A percentile compares a stretch with the other conserved stretches of the same genome.
Conservation (phyloP, 2,329 filamentous ascomycete genomes). For the Diplodia intermedia region DNA sequence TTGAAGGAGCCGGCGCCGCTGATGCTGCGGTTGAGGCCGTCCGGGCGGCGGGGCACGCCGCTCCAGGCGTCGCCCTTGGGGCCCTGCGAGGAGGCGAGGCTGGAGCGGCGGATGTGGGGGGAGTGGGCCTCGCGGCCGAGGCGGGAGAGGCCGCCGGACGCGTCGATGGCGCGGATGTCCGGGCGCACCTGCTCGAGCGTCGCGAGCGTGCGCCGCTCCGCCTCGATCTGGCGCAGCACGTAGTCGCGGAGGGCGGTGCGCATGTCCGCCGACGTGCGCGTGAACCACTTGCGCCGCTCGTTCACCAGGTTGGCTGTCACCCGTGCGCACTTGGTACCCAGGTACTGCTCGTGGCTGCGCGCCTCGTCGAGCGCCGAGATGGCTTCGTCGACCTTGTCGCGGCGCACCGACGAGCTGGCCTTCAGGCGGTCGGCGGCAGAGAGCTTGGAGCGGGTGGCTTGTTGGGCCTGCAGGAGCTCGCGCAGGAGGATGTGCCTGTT, state of each 20-base stretch:
- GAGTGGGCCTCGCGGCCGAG: conserved; percentile 85
- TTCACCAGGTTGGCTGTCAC: conserved; percentile 88
- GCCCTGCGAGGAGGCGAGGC: conserved; percentile 85
- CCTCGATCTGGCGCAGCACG: conserved; percentile 92
- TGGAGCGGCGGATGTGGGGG: conserved; percentile 74
- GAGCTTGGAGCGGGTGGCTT: conserved; percentile 80
- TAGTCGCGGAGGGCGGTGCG: conserved; percentile 87
- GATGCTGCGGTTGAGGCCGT: conserved; percentile 78
- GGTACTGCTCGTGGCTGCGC: conserved; percentile 77
- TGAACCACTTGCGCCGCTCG: conserved; percentile 91
- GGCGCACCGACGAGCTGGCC: conserved; percentile 81
- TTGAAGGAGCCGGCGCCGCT: conserved; percentile 67
- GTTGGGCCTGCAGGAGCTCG: conserved; percentile 90
- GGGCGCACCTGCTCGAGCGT: conserved; percentile 92
- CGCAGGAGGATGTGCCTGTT: conserved; percentile 96
- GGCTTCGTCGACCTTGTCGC: conserved; percentile 98
- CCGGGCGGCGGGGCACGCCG: conserved; percentile 80
- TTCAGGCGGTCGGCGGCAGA: conserved; percentile 89
- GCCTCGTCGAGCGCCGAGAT: conserved; percentile 90
- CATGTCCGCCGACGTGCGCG: conserved; percentile 83
- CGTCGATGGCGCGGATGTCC: conserved; percentile 91
- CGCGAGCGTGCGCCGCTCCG: conserved; percentile 87
- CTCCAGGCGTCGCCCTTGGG: conserved; percentile 99
- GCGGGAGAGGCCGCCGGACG: conserved; percentile 85
- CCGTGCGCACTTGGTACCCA: conserved; percentile 83